These are phyloP conservation scores for Phytophthora crassamura DNA, from an alignment of 352 stramenopile species.

Conservation along the genomic window DNA sequence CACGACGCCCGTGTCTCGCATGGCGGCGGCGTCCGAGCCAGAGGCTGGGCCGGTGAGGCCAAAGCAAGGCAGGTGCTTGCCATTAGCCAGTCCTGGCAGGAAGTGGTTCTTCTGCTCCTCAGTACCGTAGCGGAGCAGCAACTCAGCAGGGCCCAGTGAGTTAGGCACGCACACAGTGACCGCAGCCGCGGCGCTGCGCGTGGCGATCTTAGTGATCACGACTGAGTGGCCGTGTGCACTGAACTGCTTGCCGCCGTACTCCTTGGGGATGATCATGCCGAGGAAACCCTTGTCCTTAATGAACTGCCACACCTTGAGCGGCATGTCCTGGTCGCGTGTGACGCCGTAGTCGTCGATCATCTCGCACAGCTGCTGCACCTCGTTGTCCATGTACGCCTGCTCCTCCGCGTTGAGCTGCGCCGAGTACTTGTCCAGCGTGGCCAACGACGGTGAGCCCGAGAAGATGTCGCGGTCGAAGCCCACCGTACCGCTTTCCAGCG, in stretches of 20 bases:
- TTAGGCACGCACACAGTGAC: conserved; percentile 98
- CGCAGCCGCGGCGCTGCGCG: conserved; percentile 90
- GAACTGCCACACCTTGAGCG: conserved; percentile 94
- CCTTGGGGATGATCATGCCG: conserved; percentile 98
- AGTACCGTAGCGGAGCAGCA: conserved; percentile 96
- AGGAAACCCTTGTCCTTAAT: conserved; percentile 97
- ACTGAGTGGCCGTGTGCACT: conserved; percentile 91
- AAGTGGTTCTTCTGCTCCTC: conserved; percentile 97
- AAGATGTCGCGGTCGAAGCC: conserved; percentile 99
- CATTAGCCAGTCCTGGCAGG: conserved; percentile 92
- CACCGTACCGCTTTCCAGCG: conserved; percentile 95
- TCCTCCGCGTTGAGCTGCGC: conserved; percentile 94
- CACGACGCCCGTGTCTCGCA: conserved; percentile 96
- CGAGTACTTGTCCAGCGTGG: conserved; percentile 95
- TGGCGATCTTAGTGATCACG: conserved; percentile 95
- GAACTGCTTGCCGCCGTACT: conserved; percentile 94
- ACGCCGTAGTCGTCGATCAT: conserved; percentile 97
- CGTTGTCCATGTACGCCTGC: conserved; percentile 95
- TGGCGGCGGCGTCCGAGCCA: conserved; percentile 95
- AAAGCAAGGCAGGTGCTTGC: conserved; percentile 98
- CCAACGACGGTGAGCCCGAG: conserved; percentile 91
- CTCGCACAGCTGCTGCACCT: conserved; percentile 96
- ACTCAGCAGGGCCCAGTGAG: conserved; percentile 96
- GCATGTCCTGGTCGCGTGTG: conserved; percentile 92
- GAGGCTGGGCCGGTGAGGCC: conserved; percentile 95